Conservation (phyloP, 352 stramenopile genomes). For the Pythium aristosporum region DNA sequence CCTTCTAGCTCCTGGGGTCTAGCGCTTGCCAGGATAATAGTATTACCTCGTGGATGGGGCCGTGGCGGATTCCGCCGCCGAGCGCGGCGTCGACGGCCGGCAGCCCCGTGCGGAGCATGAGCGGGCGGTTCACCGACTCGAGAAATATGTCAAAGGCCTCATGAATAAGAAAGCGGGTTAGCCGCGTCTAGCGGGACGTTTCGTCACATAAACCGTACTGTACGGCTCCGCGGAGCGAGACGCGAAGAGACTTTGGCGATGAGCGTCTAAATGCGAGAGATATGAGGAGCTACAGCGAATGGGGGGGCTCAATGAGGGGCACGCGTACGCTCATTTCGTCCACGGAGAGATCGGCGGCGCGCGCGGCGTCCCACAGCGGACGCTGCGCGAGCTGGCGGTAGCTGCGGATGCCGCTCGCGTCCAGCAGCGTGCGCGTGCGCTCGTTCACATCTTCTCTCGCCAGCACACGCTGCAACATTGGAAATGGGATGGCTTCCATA, state of each 20-base stretch:
- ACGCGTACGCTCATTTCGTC: constrained; percentile 45
- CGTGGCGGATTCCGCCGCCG: constrained; percentile 50
- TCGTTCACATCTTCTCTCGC: constrained; percentile 52
- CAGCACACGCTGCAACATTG: constrained; percentile 67
- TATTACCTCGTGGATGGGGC: constrained; percentile 18
- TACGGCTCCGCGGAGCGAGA: constrained; percentile 41
- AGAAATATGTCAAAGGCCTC: constrained; percentile 83
- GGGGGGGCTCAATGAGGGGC: not conserved
- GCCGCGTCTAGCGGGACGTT: not conserved
- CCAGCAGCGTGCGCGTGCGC: constrained; percentile 41
- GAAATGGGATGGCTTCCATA: not conserved
- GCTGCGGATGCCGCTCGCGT: constrained; percentile 48
- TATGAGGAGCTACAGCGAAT: not conserved
- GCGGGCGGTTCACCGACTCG: constrained; percentile 62
- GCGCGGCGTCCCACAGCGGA: constrained; percentile 60
- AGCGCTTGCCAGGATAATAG: not conserved
- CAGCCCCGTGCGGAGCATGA: constrained; percentile 63
- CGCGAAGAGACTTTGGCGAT: constrained; percentile 54
- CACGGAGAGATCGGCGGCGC: constrained; percentile 64
- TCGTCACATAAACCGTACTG: constrained; percentile 26
- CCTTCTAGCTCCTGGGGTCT: not conserved
- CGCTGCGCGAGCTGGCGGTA: constrained; percentile 54
- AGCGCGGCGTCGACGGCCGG: constrained; percentile 59
- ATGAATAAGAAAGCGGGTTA: not conserved
- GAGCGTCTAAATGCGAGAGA: constrained; percentile 18